Conservation (phyloP, 306 rosid genomes). For the Gleditsia sinensis region DNA sequence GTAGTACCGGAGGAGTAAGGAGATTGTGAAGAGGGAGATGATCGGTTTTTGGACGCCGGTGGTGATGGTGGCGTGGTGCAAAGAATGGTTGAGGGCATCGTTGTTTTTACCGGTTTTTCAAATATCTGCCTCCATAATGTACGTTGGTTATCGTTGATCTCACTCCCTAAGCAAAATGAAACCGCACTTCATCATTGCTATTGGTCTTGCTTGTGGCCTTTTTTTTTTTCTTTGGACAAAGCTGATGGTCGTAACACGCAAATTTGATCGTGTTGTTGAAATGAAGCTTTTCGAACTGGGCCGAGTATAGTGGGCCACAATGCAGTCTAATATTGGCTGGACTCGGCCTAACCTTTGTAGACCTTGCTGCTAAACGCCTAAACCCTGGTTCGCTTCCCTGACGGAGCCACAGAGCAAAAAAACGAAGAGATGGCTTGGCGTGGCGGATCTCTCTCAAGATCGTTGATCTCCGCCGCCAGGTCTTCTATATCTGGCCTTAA, state of each 20-base stretch:
- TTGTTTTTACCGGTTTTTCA: slow-evolving; percentile 15
- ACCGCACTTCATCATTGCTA: too few species aligned
- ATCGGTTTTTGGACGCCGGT: slow-evolving; percentile 7
- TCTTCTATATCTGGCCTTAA: slow-evolving; percentile 34
- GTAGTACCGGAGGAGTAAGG: slow-evolving; percentile 10
- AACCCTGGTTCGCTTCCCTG: background rate
- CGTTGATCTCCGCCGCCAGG: slow-evolving; percentile 50
- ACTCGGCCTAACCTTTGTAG: too few species aligned
- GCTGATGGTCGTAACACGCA: too few species aligned
- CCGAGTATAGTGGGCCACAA: too few species aligned
- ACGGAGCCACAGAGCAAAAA: background rate
- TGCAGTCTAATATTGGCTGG: background rate
- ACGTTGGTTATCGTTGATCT: background rate
- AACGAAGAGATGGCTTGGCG: slow-evolving; percentile 55
- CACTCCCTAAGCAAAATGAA: too few species aligned
- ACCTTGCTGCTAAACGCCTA: too few species aligned
- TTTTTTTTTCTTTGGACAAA: too few species aligned
- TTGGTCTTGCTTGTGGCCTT: too few species aligned
- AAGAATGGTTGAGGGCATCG: slow-evolving; percentile 41
- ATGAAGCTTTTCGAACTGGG: too few species aligned
- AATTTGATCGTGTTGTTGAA: too few species aligned
- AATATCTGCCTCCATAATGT: background rate
- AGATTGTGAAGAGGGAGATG: background rate
- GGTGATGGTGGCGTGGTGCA: slow-evolving; percentile 37
- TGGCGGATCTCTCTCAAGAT: slow-evolving; percentile 55